A percentile compares a stretch with the other conserved stretches of the same genome.
These are phyloP conservation scores for Lactarius hengduanensis DNA, from an alignment of 768 basidiomycete genomes.

Conservation along the genomic window DNA sequence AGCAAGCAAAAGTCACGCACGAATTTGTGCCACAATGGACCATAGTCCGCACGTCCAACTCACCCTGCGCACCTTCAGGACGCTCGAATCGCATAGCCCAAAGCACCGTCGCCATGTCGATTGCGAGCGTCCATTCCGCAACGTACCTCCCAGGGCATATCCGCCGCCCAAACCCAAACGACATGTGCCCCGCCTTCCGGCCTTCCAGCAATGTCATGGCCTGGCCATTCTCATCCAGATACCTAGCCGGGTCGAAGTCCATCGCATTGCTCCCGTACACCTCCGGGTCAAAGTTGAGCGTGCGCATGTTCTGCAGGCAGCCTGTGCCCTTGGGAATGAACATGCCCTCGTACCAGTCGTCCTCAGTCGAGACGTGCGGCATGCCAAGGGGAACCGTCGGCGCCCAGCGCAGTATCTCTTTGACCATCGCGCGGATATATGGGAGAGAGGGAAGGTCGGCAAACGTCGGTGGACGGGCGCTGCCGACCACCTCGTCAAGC, in stretches of 20 bases:
- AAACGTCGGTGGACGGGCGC: too few species aligned
- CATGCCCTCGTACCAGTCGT: slow-evolving; percentile 17
- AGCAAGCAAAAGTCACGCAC: slow-evolving; percentile 7
- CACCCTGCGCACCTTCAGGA: too few species aligned
- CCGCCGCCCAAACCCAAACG: too few species aligned
- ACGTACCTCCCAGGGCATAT: too few species aligned
- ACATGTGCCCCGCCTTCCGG: slow-evolving; percentile 31
- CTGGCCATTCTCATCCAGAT: neutral
- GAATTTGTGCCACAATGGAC: slow-evolving; percentile 2
- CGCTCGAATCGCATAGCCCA: too few species aligned
- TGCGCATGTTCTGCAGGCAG: too few species aligned
- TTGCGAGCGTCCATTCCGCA: too few species aligned
- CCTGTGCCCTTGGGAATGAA: neutral
- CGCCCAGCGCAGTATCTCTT: too few species aligned
- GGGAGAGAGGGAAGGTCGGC: too few species aligned
- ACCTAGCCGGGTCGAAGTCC: neutral
- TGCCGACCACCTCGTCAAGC: slow-evolving; percentile 37
- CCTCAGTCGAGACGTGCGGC: slow-evolving; percentile 2
- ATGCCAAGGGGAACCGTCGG: slow-evolving; percentile 33
- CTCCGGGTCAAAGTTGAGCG: neutral
- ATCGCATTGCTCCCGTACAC: neutral
- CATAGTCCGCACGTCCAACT: neutral
- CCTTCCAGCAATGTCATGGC: slow-evolving; percentile 21
- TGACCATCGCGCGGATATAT: too few species aligned
- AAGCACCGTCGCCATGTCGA: too few species aligned